Evolutionary conservation across 495 filamentous ascomycete genomes (phyloP).

Genomic region (Oleoguttula mirabilis): DNA sequence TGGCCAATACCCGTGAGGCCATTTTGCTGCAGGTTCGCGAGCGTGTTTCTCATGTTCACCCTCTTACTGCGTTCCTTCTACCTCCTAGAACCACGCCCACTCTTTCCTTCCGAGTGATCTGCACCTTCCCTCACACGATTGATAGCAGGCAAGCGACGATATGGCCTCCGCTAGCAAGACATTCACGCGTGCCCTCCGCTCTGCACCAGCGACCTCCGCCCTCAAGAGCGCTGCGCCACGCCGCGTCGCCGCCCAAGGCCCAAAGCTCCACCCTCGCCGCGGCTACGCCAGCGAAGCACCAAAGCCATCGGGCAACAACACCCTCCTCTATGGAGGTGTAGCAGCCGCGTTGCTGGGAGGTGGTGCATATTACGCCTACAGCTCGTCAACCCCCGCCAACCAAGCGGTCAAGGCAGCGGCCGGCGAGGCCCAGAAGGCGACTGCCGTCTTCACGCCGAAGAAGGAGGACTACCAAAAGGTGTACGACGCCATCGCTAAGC

Average conservation of each 20-base stretch:
- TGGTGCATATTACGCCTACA: conserved; percentile 59
- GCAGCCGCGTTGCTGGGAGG: conserved; percentile 50
- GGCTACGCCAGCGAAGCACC: conserved; percentile 62
- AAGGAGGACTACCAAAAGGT: conserved; percentile 91
- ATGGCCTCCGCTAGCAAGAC: conserved; percentile 12
- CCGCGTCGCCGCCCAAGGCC: conserved; percentile 46
- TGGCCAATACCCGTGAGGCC: too few relatives aligned
- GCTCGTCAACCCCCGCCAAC: conserved; percentile 6
- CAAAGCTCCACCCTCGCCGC: conserved; percentile 55
- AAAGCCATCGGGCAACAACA: conserved; percentile 35
- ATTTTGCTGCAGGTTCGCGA: too few relatives aligned
- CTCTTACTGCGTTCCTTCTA: too few relatives aligned
- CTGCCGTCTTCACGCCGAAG: conserved; percentile 58
- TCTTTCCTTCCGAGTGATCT: too few relatives aligned
- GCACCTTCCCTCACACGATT: too few relatives aligned
- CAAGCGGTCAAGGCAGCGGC: background rate
- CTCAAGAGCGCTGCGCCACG: conserved; percentile 39
- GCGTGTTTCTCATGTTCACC: too few relatives aligned
- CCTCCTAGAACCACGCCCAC: too few relatives aligned
- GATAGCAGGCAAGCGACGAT: too few relatives aligned
- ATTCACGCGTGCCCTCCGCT: conserved; percentile 30
- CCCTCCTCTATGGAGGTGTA: conserved; percentile 40
- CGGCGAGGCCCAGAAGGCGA: conserved; percentile 4
- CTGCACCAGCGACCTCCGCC: conserved; percentile 34
- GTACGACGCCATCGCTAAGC: conserved; percentile 73